phyloP scores from a whole-genome alignment of 805 yeast genomes.

The Candida broadrunensis region DNA sequence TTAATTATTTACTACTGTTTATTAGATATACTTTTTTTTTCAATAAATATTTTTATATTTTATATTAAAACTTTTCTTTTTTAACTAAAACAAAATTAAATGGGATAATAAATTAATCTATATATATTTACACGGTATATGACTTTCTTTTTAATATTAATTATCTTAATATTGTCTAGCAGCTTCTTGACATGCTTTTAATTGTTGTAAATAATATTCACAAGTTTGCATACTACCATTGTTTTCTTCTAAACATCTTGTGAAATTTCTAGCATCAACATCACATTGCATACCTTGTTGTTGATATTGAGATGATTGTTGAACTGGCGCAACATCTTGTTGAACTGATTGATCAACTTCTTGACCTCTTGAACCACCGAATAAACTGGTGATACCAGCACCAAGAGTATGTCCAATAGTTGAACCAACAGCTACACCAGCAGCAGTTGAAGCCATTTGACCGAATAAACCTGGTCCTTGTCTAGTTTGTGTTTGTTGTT shows the following conservation, averaged over 20 bases:
- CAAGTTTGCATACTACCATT: conserved; percentile 95
- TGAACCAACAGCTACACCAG: conserved; percentile 99
- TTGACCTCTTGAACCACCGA: conserved; percentile 70
- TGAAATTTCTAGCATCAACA: conserved; percentile 89
- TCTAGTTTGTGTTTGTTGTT: conserved; percentile 46
- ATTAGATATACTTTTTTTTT: too few species aligned
- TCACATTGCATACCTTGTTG: conserved; percentile 69
- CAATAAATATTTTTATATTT: too few species aligned
- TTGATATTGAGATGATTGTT: conserved; percentile 32
- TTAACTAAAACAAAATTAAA: too few species aligned
- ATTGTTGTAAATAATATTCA: conserved; percentile 94
- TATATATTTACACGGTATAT: background rate
- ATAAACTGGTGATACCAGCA: conserved; percentile 87
- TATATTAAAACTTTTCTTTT: too few species aligned
- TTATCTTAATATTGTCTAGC: conserved; percentile 65
- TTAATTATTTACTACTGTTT: too few species aligned
- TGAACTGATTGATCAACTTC: conserved; percentile 34
- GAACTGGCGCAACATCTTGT: conserved; percentile 30
- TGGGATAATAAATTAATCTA: too few species aligned
- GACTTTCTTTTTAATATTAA: background rate
- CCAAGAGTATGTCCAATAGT: conserved; percentile 96
- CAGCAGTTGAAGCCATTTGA: conserved; percentile 98
- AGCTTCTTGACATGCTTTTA: conserved; percentile 96
- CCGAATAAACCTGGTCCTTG: conserved; percentile 81
- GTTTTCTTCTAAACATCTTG: conserved; percentile 92